Conservation (phyloP, 2,329 filamentous ascomycete species). For the Pestalotiopsis sp. region DNA sequence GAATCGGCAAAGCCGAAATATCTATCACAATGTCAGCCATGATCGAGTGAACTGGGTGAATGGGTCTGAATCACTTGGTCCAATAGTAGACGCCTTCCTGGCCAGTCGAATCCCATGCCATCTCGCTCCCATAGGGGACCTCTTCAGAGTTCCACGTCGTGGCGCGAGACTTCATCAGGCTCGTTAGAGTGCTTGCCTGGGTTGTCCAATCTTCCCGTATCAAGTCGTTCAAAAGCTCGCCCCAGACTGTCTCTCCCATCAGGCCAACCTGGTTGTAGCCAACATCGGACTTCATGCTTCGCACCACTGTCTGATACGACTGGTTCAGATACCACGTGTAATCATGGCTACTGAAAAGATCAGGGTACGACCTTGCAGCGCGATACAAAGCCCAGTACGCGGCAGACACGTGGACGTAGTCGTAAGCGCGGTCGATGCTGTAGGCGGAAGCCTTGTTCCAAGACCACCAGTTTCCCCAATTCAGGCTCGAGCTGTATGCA, state of each 20-base stretch:
- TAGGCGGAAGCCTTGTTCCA: slow-evolving; percentile 53
- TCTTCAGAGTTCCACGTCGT: slow-evolving; percentile 50
- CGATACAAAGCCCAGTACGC: slow-evolving; percentile 62
- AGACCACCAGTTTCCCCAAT: slow-evolving; percentile 54
- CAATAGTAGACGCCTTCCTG: slow-evolving; percentile 66
- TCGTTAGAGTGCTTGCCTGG: slow-evolving; percentile 43
- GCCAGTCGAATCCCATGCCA: slow-evolving; percentile 65
- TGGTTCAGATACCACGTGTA: slow-evolving; percentile 60
- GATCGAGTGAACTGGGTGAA: background rate
- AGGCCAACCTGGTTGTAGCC: slow-evolving; percentile 50
- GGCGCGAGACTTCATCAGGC: slow-evolving; percentile 51
- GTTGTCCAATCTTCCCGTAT: slow-evolving; percentile 45
- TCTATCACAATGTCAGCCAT: slow-evolving; percentile 22
- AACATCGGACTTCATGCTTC: slow-evolving; percentile 40
- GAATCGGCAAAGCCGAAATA: slow-evolving; percentile 53
- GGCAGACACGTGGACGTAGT: slow-evolving; percentile 60
- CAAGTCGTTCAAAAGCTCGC: slow-evolving; percentile 54
- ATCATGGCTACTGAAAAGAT: slow-evolving; percentile 39
- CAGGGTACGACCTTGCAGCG: slow-evolving; percentile 51
- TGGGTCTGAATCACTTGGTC: slow-evolving; percentile 41
- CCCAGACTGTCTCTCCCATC: slow-evolving; percentile 64
- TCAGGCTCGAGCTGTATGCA: slow-evolving; percentile 42
- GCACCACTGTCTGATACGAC: slow-evolving; percentile 52
- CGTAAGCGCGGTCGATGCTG: slow-evolving; percentile 54
- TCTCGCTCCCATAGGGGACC: slow-evolving; percentile 62